Percentiles rank a stretch among this genome's conserved stretches.
Conservation (phyloP, 2,329 filamentous ascomycete genomes). For the Trichophyton verrucosum region DNA sequence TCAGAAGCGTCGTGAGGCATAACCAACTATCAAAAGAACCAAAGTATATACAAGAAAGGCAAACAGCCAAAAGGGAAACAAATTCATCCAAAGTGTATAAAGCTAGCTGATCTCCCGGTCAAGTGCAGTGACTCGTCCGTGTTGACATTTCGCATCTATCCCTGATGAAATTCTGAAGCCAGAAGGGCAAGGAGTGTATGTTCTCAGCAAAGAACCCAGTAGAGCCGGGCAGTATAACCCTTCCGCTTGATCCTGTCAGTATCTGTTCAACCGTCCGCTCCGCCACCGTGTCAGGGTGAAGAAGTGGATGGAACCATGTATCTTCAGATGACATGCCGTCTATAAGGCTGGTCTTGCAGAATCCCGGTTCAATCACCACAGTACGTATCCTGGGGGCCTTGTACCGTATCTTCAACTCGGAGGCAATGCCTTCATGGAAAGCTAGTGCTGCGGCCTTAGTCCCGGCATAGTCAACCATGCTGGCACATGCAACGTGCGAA, state of each 20-base stretch:
- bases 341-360: slow-evolving; percentile 51
- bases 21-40: neutral
- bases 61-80: neutral
- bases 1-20: neutral
- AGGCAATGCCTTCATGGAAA: slow-evolving; percentile 54
- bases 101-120: neutral
- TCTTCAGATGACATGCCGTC: slow-evolving; percentile 41
- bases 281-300: slow-evolving; percentile 52
- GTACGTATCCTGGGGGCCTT: slow-evolving; percentile 53
- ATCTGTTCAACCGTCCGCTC: slow-evolving; percentile 51
- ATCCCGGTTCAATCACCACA: slow-evolving; percentile 52
- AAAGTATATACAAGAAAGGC: neutral
- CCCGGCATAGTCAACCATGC: slow-evolving; percentile 55
- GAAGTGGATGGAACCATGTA: slow-evolving; percentile 41
- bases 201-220: slow-evolving; percentile 32
- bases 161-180: slow-evolving; percentile 47
- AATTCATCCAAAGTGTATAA: neutral
- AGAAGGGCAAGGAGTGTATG: slow-evolving; percentile 46
- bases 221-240: slow-evolving; percentile 44
- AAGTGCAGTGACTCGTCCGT: neutral
- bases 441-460: slow-evolving; percentile 54
- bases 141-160: slow-evolving; percentile 24
- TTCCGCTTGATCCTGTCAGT: slow-evolving; percentile 43
- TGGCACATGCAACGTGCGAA: slow-evolving; percentile 47
- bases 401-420: slow-evolving; percentile 49